phyloP scores from a whole-genome alignment of 2,329 filamentous ascomycete species.

The Alternaria hordeiaustralica region DNA sequence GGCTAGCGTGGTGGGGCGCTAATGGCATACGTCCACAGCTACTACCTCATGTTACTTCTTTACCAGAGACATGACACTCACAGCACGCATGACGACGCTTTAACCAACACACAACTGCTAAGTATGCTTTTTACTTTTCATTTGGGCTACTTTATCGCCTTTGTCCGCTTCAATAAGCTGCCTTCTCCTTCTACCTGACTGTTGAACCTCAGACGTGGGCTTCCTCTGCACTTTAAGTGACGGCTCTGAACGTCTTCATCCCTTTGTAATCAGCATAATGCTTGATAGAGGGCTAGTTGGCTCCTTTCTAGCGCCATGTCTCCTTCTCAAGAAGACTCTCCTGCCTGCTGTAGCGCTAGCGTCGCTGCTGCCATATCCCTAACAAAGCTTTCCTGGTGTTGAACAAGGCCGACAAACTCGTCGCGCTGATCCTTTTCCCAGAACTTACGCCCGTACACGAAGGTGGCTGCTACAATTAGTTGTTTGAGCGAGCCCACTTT shows the following conservation, averaged over 20 bases:
- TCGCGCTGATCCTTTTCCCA: no score
- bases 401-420: no score
- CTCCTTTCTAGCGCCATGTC: no score
- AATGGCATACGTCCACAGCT: not conserved
- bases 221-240: not conserved
- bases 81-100: not conserved
- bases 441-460: no score
- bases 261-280: not conserved
- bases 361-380: no score
- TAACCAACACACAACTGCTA: no score
- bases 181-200: not conserved
- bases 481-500: no score
- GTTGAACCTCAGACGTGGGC: not conserved
- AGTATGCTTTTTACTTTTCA: accelerated
- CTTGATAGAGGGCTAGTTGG: accelerated
- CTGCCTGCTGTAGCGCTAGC: no score
- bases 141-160: not conserved
- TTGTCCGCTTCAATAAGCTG: not conserved
- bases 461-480: no score
- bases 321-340: no score
- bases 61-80: not conserved
- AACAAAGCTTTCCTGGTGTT: no score
- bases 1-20: not conserved
- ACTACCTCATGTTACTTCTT: not conserved
- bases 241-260: not conserved